These are phyloP conservation scores for Otatea glauca DNA, from an alignment of 176 grass and related monocot species.

Conservation along the genomic window DNA sequence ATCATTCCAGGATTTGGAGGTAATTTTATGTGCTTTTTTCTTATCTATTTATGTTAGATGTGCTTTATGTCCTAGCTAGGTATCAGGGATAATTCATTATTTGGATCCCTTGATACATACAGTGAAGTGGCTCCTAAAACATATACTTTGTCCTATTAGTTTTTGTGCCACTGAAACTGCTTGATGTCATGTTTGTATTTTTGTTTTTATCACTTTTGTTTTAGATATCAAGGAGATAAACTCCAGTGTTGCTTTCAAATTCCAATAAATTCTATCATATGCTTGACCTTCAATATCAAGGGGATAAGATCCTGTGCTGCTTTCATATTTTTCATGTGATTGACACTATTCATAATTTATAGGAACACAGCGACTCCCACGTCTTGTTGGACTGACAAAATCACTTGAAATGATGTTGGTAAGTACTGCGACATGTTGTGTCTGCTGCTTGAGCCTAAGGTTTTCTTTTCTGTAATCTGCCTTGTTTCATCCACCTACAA, in stretches of 20 bases:
- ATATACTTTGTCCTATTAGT: neutral
- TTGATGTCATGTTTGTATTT: neutral
- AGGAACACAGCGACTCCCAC: slow-evolving; percentile 95
- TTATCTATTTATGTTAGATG: neutral
- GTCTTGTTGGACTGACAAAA: slow-evolving; percentile 89
- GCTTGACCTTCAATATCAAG: neutral
- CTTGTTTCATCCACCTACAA: neutral
- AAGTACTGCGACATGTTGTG: slow-evolving; percentile 26
- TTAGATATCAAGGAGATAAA: neutral
- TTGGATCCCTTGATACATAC: neutral
- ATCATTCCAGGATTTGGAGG: slow-evolving; percentile 95
- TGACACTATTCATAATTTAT: slow-evolving; percentile 29
- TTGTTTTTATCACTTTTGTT: neutral
- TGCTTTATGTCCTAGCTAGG: neutral
- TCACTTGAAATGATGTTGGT: slow-evolving; percentile 95
- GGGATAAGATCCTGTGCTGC: neutral
- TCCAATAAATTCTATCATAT: slow-evolving; percentile 25
- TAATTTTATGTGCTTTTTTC: slow-evolving; percentile 35
- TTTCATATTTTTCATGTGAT: neutral
- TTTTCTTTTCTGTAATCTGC: slow-evolving; percentile 21
- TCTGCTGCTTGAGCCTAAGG: neutral
- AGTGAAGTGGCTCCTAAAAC: neutral
- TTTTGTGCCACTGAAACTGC: neutral
- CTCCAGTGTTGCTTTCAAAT: neutral
- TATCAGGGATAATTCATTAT: slow-evolving; percentile 8